Evolutionary conservation across 306 rosid genomes (phyloP), one percentile per base, ranked within the genome.

Genomic region (Begonia fuchsioides): DNA sequence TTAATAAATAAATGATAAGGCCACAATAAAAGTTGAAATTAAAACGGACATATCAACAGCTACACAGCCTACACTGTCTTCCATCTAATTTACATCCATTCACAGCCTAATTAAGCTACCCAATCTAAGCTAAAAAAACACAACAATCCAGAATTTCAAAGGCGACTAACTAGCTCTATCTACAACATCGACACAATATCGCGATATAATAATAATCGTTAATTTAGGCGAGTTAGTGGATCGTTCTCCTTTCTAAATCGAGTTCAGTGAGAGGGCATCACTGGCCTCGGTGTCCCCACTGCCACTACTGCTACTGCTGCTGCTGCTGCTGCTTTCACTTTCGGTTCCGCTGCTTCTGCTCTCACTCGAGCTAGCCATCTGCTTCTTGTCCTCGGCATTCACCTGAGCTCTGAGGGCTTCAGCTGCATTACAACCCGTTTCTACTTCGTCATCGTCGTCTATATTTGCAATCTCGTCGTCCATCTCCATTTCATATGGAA

Each of bases 321-420:
- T 48, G 12, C 39, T 15, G 9, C 60, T 56, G 2, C 60, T 15
- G 11, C 49, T 55, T 1, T 47, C 40, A 5, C 61, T 56, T 3
- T 15, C 43, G 1, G 44, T 56, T 6, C 4, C 17, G 3, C 56
- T 52, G 9, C 15, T 35, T 11, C 56, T 38, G 17, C 56, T 52
- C 26, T 35, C 56, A 15, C 56, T 52, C 15, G 14, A 32, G 32
- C 56, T 52, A 32, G 56, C 38, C 5, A 19, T 38, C 20, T 16
- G 17, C 56, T 16, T 17, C 16, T 20, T 41, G 19, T 15, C 56
- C 45, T 52, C 56, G 3, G 56, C 56, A 52, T 13, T 52, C 56
- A 52, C 56, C 26, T 52, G 56, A 38, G 56, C 56, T 15, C 56
- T 52, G 17, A 52, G 56, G 17, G 44, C 56, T 52, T 52, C 56